phyloP scores from a whole-genome alignment of 2,329 filamentous ascomycete species.

The Dothiorella sarmentorum region DNA sequence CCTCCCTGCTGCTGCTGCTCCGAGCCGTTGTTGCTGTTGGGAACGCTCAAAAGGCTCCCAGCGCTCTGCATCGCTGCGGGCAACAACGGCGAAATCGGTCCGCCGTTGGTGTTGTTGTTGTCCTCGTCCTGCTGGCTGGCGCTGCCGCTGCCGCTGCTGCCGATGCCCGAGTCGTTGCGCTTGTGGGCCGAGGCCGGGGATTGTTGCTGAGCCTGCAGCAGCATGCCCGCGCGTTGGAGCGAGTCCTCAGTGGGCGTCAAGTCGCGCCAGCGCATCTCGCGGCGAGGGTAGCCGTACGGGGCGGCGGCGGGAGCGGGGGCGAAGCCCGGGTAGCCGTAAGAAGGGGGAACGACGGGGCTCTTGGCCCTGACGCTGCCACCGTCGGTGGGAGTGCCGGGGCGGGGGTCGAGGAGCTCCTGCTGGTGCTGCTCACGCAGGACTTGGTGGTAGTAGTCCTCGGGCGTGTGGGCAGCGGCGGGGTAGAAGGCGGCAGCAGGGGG shows the following conservation, averaged over 20 bases:
- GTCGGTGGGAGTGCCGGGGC: background rate
- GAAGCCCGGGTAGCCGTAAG: background rate
- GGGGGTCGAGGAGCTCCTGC: background rate
- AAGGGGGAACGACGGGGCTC: background rate
- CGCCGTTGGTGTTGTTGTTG: too few species aligned
- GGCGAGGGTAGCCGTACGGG: background rate
- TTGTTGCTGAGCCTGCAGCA: too few species aligned
- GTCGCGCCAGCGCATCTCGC: constrained; percentile 11
- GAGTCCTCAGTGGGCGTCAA: background rate
- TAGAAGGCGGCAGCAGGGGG: background rate
- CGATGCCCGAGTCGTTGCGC: constrained; percentile 1
- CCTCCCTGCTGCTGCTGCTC: too few species aligned
- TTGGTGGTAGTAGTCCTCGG: constrained; percentile 14
- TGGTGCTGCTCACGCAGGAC: constrained; percentile 7
- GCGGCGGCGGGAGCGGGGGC: background rate
- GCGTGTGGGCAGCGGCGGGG: background rate
- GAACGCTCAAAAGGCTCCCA: too few species aligned
- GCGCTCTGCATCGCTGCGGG: too few species aligned
- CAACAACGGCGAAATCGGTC: too few species aligned
- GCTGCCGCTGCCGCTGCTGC: background rate
- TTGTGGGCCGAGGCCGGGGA: background rate
- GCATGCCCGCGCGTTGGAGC: too few species aligned
- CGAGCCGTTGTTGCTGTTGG: too few species aligned
- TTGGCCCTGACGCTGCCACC: too few species aligned
- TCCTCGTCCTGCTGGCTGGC: background rate